phyloP scores from a whole-genome alignment of 2,329 filamentous ascomycete species.

The Cladosporium oxysporum region DNA sequence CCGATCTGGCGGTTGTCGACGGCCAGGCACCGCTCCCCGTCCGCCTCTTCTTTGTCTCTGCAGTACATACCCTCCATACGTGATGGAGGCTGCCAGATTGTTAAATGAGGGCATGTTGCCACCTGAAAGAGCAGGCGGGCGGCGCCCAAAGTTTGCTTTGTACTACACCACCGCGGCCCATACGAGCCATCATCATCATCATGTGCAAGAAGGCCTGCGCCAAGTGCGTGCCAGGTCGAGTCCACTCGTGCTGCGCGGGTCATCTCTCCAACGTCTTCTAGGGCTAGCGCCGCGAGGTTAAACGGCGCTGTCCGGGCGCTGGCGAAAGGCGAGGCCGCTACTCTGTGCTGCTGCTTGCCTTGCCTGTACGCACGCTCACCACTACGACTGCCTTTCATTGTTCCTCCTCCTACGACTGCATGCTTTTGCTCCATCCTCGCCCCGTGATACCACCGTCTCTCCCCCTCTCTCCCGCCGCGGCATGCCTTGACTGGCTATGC shows the following conservation, averaged over 20 bases:
- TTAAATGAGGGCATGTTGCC: not conserved
- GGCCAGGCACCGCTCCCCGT: slow-evolving; percentile 12
- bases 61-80: not conserved
- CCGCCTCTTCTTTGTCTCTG: slow-evolving; percentile 15
- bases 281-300: slow-evolving; percentile 17
- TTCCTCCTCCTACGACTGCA: slow-evolving; percentile 2
- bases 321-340: slow-evolving; percentile 18
- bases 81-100: not conserved
- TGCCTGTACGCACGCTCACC: not conserved
- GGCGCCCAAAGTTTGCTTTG: not conserved
- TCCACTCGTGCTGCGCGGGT: not conserved
- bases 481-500: slow-evolving; percentile 21
- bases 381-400: slow-evolving; percentile 11
- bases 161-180: slow-evolving; percentile 10
- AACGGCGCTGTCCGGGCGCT: slow-evolving; percentile 14
- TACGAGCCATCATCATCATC: not conserved
- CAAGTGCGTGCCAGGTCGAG: slow-evolving; percentile 10
- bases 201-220: slow-evolving; percentile 1
- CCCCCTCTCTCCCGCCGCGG: slow-evolving; percentile 6
- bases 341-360: not conserved
- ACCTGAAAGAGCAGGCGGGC: not conserved
- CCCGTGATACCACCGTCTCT: slow-evolving; percentile 1
- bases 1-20: slow-evolving; percentile 5
- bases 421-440: slow-evolving; percentile 7
- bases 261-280: slow-evolving; percentile 14